phyloP scores from a whole-genome alignment of 306 rosid genomes.

The Begonia masoniana region DNA sequence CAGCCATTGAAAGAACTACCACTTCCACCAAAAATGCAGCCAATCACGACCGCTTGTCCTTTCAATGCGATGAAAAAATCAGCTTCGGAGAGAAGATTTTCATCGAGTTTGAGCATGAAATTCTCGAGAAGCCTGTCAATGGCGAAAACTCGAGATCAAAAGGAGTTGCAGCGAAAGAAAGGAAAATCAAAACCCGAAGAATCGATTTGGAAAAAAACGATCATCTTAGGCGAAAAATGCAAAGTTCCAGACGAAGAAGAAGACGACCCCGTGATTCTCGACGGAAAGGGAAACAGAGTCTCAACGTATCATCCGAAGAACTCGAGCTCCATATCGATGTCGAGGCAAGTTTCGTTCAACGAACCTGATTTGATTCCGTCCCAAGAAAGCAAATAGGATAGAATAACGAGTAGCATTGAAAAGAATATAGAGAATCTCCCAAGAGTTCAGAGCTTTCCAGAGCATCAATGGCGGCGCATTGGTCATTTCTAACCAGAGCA shows the following conservation, averaged over 20 bases:
- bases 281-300: slow-evolving; percentile 50
- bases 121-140: slow-evolving; percentile 42
- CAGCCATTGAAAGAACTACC: slow-evolving; percentile 27
- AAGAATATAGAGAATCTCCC: neutral
- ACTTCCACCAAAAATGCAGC: slow-evolving; percentile 45
- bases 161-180: slow-evolving; percentile 22
- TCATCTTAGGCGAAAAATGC: slow-evolving; percentile 74
- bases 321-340: slow-evolving; percentile 17
- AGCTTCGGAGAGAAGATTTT: slow-evolving; percentile 27
- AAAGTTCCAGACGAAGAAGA: slow-evolving; percentile 36
- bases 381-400: slow-evolving; percentile 3
- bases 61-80: slow-evolving; percentile 19
- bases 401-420: neutral
- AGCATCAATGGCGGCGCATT: neutral
- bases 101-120: slow-evolving; percentile 31
- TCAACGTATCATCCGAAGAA: slow-evolving; percentile 50
- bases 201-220: slow-evolving; percentile 72
- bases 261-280: slow-evolving; percentile 27
- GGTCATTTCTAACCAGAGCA: no score
- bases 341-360: slow-evolving; percentile 26
- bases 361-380: slow-evolving; percentile 22
- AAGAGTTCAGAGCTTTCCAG: neutral
- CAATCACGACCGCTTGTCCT: neutral
- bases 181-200: slow-evolving; percentile 37
- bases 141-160: slow-evolving; percentile 15